Evolutionary conservation across 352 stramenopile species (phyloP), one percentile per base, ranked within the genome.

Genomic region (Hyaloperonospora arabidopsidis): DNA sequence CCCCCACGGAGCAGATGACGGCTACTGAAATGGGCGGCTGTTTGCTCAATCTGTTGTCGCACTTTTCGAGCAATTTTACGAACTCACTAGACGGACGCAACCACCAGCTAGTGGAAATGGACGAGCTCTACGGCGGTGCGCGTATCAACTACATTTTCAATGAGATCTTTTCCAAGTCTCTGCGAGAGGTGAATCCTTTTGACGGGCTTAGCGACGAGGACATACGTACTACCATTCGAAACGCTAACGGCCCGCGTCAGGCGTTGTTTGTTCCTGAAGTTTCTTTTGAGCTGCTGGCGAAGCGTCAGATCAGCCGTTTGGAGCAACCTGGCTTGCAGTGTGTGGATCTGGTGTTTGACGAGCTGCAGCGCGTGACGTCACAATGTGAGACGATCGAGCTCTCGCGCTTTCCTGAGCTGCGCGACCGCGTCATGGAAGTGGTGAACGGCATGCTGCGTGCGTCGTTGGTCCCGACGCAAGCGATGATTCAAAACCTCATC

Each of bases 101-200:
- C 52, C 73, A 89, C 56, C 75, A 83, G 25, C 70, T 87, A 15
- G 88, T 93, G 57, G 80, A 89, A 57, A 94, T 88, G 82, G 86
- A 89, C 47, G 90, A 97, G 50, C 74, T 97, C 0, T 97, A 98
- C 70, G 97, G 97, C 40, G 97, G 97, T 34, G 97, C 97, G 21
- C 86, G 96, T 23, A 98, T 99, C 57, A 96, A 86, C 41, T 98
- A 97, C 72, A 98, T 99, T 54, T 99, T 99, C 63, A 97, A 97
- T 68, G 94, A 98, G 47, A 96, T 98, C 44, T 96, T 96, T 61
- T 80, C 84, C 21, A 93, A 92, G 64, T 83, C 77, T 25, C 56
- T 96, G 15, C 81, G 91, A 44, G 79, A 91, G 41, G 91, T 98
- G 36, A 95, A 98, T 57, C 89, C 95, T 0, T 98, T 99, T 57